Base-by-base conservation (phyloP, 306 rosid species). In the Vigna radiata region DNA sequence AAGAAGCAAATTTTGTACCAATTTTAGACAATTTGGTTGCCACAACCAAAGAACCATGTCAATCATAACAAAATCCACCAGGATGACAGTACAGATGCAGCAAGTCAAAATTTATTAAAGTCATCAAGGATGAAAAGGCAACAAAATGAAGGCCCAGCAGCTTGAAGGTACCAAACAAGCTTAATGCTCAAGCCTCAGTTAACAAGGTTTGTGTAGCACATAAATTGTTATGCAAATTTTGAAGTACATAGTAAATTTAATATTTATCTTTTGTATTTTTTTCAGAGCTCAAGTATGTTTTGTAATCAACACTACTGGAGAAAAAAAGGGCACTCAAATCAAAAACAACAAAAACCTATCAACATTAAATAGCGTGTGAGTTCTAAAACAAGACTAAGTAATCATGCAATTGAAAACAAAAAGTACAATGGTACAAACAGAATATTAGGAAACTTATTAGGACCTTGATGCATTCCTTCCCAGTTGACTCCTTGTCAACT, bases 391-490 rank as follows among this genome's bases (percentile, higher is more conserved):
- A 18, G 43, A 77, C 60, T 41, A 3, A 4, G 52, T 62, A 71
- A 60, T 33, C 59, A 49, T 81, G 72, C 64, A 79, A 66, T 60
- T 37, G 47, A 77, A 50, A 68, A 25, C 44, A 43, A 61, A 71
- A 64, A 50, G 50, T 44, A 59, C 70, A 49, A 53, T 29, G 49
- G 48, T 17, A 36, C 23, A 70, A 78, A 43, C 36, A 61, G 59
- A 29, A 83, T 52, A 76, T 65, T 48, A 64, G 78, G 82, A 70
- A 73, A 68, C 46, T 66, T 29, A 55, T 43, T 31, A 73, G 70
- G 68, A 96, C 99, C 99, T 96, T 96, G 84, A 96, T 96, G 86
- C 99, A 96, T 86, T 96, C 99, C 90, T 92, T 96, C 87, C 98
- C 99, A 3, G 99, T 96, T 65, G 88, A 92, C 79, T 96, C 99